Evolutionary conservation across 257 asterid species (phyloP).

Genomic region (Lycium barbarum): DNA sequence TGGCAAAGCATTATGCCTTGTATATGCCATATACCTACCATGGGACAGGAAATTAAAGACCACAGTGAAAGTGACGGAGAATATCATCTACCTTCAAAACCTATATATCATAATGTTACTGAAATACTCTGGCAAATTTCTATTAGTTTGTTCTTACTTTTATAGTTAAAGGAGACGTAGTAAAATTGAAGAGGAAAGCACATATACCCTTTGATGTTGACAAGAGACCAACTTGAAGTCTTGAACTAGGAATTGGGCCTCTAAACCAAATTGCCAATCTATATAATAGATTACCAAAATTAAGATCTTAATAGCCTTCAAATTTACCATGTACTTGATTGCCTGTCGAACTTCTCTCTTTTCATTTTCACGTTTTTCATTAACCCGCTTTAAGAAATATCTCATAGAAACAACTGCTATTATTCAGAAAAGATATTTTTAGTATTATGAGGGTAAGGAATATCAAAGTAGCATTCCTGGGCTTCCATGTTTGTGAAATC

Average conservation of each 20-base stretch:
- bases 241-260: neutral
- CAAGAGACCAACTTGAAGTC: conserved; percentile 4
- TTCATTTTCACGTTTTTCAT: neutral
- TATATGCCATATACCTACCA: neutral
- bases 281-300: neutral
- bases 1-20: neutral
- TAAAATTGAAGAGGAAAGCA: conserved; percentile 16
- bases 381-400: neutral
- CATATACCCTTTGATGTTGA: neutral
- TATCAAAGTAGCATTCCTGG: neutral
- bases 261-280: neutral
- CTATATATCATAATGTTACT: neutral
- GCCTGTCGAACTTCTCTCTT: neutral
- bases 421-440: neutral
- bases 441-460: neutral
- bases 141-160: neutral
- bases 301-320: neutral
- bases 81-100: neutral
- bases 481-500: neutral
- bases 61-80: neutral
- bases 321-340: neutral
- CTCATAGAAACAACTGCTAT: neutral
- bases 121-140: neutral
- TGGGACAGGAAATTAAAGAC: neutral
- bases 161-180: neutral